phyloP scores from a whole-genome alignment of 139 green algal species.

The Dunaliella sp. region DNA sequence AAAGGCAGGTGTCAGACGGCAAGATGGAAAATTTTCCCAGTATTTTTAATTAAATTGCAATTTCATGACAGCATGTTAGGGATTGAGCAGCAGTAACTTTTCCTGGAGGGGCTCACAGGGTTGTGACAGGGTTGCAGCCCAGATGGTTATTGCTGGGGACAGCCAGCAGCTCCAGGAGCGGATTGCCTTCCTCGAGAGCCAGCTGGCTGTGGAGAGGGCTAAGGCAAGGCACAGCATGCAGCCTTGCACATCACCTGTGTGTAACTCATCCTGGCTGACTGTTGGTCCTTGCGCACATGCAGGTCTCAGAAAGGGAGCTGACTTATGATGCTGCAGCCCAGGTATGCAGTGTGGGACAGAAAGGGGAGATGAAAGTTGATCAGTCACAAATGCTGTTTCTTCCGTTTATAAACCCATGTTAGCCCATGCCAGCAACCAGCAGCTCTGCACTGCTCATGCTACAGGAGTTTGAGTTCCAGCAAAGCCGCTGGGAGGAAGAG shows the following conservation, averaged over 20 bases:
- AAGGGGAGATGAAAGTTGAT: no score
- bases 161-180: constrained; percentile 3
- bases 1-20: background rate
- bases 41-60: background rate
- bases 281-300: background rate
- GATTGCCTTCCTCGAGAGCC: background rate
- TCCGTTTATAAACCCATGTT: no score
- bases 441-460: background rate
- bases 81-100: background rate
- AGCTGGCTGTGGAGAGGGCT: background rate
- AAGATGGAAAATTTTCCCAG: background rate
- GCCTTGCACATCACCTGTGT: background rate
- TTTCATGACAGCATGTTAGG: background rate
- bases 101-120: background rate
- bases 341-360: background rate
- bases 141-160: no score
- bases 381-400: no score
- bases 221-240: background rate
- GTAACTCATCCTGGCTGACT: background rate
- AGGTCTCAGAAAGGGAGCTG: constrained; percentile 10
- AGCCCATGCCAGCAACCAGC: background rate
- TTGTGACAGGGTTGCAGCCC: background rate
- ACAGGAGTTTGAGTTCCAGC: constrained; percentile 20
- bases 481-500: constrained; percentile 10
- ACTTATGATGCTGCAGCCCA: constrained; percentile 17